Evolutionary conservation across 768 basidiomycete genomes (phyloP), one percentile per base, ranked within the genome.

Genomic region (Scleroderma citrinum): DNA sequence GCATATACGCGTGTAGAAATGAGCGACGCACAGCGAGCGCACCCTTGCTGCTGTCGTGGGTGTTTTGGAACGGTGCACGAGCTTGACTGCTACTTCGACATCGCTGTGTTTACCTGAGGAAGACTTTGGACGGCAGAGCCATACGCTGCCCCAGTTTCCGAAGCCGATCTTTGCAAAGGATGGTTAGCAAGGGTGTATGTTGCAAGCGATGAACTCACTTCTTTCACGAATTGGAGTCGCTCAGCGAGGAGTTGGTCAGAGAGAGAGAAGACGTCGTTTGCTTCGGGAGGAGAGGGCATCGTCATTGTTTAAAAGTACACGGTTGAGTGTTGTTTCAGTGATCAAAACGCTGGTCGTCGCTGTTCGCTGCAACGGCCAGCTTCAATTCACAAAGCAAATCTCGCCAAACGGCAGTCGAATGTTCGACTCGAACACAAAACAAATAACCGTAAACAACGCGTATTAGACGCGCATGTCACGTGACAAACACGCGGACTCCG

Each of bases 61-160:
- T 12, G 85, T 82, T 62, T 87, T 87, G 38, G 71, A 72, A 35
- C 94, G 75, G 63, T 93, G 91, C 0, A 99, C 94, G 34, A 99
- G 79, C 71, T 99, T 99, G 59, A 93, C 85, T 2, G 94, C 95
- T 35, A 94, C 76, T 60, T 83, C 83, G 12, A 66, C 64, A 32
- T 69, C 63, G 56, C 71, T 74, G 44, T 74, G 75, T 36, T 68
- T 69, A 29, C 69, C 67, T 20, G 57, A 68, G 57, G 47, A 71
- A 20, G 72, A 71, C 66, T 81, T 87, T 51, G 83, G 81, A 31
- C 70, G 71, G 61, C 84, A 87, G 56, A 87, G 69, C 89, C 87
- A 92, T 54, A 92, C 90, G 63, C 84, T 86, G 32, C 92, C 92
- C 92, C 92, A 95, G 70, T 92, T 93, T 37, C 92, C 91, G 62